Evolutionary conservation across 371 early-diverging fungal genomes (phyloP).

Genomic region (Syncephalastrum racemosum): DNA sequence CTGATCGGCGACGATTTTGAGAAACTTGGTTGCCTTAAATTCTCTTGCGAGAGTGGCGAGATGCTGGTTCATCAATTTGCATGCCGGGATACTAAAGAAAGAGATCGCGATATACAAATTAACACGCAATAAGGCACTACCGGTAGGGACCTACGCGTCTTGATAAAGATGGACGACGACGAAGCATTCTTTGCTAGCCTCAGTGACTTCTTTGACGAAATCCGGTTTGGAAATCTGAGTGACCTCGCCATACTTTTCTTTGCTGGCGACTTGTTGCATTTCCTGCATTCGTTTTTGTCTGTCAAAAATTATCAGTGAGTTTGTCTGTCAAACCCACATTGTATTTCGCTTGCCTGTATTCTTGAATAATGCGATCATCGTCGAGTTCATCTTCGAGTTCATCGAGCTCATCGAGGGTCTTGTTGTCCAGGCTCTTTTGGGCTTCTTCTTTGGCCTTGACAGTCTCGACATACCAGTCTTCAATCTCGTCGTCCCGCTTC

Average conservation of each 20-base stretch:
- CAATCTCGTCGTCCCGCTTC: slow-evolving; percentile 73
- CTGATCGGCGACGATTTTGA: slow-evolving; percentile 87
- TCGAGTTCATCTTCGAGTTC: slow-evolving; percentile 86
- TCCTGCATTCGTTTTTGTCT: slow-evolving; percentile 78
- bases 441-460: slow-evolving; percentile 62
- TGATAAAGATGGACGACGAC: slow-evolving; percentile 81
- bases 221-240: slow-evolving; percentile 90
- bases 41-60: slow-evolving; percentile 76
- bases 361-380: slow-evolving; percentile 79
- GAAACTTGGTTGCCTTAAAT: slow-evolving; percentile 88
- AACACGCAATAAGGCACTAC: neutral
- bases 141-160: slow-evolving; percentile 52
- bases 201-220: slow-evolving; percentile 86
- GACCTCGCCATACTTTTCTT: slow-evolving; percentile 80
- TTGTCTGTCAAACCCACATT: neutral
- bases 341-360: slow-evolving; percentile 56
- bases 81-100: slow-evolving; percentile 65
- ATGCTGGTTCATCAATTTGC: slow-evolving; percentile 79
- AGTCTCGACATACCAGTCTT: slow-evolving; percentile 77
- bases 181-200: slow-evolving; percentile 77
- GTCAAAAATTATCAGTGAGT: neutral
- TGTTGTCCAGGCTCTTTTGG: slow-evolving; percentile 62
- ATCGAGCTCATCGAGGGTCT: slow-evolving; percentile 85
- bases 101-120: slow-evolving; percentile 10
- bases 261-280: slow-evolving; percentile 60